Base-by-base conservation (phyloP, 148 eudicot species). In the Beta vulgaris region DNA sequence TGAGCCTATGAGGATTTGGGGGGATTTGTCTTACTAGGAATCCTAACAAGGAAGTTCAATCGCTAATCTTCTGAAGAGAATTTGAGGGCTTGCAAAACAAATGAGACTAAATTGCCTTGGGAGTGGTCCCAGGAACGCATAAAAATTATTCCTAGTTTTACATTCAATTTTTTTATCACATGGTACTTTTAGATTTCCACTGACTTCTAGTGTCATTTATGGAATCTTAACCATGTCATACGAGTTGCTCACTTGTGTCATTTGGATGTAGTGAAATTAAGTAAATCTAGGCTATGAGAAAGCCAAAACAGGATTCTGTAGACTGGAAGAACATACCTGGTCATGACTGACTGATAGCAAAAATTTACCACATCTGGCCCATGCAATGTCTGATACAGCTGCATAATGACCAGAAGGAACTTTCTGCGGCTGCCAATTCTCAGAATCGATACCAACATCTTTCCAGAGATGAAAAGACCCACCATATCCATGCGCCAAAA, bases 401-500 rank as follows among this genome's bases (percentile, higher is more conserved):
- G 89, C 88, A 84, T 84, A 87, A 73, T 94, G 97, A 23, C 97
- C 98, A 81, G 97, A 94, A 70, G 98, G 96, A 75, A 90, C 98
- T 73, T 84, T 90, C 61, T 91, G 98, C 11, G 98, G 98, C 74
- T 87, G 87, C 98, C 98, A 94, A 76, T 90, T 86, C 60, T 79
- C 91, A 79, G 77, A 75, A 65, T 83, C 86, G 58, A 82, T 75
- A 74, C 96, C 96, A 55, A 91, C 83, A 77, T 91, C 85, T 85
- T 75, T 94, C 98, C 98, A 94, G 19, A 90, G 85, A 87, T 94
- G 97, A 63, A 94, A 92, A 74, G 97, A 91, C 76, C 98, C 98
- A 77, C 98, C 98, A 85, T 94, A 92, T n/a, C 97, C 98, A 89
- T 94, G 98, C 44, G 98, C 96, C 57, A 94, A 83, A 77, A 92